phyloP scores from a whole-genome alignment of 2,329 filamentous ascomycete genomes.

The Raffaelea deltoideospora region DNA sequence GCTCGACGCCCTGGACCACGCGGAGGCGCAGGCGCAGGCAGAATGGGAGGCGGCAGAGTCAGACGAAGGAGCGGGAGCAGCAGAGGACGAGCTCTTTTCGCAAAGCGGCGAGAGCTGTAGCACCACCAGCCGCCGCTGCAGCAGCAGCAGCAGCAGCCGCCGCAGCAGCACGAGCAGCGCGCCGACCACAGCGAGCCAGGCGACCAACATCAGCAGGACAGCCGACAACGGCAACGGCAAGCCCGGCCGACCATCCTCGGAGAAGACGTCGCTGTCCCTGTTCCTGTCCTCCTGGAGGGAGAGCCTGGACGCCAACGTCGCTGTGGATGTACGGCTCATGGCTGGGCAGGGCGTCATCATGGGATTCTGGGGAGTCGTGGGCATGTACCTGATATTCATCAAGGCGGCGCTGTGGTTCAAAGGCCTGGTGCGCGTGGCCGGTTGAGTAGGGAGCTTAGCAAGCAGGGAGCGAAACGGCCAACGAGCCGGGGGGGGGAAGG shows the following conservation, averaged over 20 bases:
- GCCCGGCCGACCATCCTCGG: background rate
- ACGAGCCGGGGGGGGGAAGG: no score
- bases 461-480: no score
- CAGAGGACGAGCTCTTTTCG: background rate
- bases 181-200: background rate
- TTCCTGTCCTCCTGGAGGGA: slow-evolving; percentile 23
- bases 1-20: slow-evolving; percentile 33
- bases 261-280: background rate
- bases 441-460: background rate
- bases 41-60: no score
- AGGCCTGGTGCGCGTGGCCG: slow-evolving; percentile 6
- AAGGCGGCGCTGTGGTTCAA: slow-evolving; percentile 18
- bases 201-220: no score
- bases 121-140: background rate
- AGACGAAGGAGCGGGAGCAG: background rate
- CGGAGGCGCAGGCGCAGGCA: slow-evolving; percentile 18
- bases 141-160: background rate
- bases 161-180: background rate
- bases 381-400: slow-evolving; percentile 32
- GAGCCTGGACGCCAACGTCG: slow-evolving; percentile 22
- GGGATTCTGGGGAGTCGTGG: slow-evolving; percentile 32
- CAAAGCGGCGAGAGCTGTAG: slow-evolving; percentile 1
- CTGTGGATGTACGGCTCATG: slow-evolving; percentile 27
- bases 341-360: slow-evolving; percentile 30
- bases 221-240: background rate